Conservation (phyloP, 1,284 basidiomycete genomes). For the Ganoderma boninense region DNA sequence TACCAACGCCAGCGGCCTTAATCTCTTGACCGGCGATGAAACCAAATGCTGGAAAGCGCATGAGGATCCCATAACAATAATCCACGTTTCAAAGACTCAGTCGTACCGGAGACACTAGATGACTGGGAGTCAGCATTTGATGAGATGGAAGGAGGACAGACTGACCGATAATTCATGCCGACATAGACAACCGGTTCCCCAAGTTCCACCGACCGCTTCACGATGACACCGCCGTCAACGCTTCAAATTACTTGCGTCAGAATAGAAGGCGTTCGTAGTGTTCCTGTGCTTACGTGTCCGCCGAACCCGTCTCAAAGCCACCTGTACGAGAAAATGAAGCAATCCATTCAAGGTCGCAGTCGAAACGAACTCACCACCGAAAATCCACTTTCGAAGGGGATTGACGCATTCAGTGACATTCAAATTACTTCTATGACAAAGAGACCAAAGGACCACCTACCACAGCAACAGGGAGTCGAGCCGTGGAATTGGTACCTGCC, state of each 20-base stretch:
- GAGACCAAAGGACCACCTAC: not conserved
- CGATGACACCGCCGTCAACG: conserved; percentile 41
- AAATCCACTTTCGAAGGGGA: conserved; percentile 54
- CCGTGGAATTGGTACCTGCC: conserved; percentile 14
- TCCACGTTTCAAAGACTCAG: not conserved
- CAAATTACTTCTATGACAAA: not conserved
- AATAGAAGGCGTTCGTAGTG: too few relatives aligned
- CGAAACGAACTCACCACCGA: conserved; percentile 50
- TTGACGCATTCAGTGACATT: not conserved
- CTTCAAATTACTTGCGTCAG: conserved; percentile 19
- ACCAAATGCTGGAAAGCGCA: conserved; percentile 14
- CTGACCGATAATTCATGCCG: conserved; percentile 29
- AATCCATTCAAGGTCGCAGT: not conserved
- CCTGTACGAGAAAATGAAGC: conserved; percentile 22
- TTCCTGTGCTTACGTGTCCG: conserved; percentile 2
- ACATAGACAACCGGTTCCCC: conserved; percentile 37
- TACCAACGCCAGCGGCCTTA: conserved; percentile 56
- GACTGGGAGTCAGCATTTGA: not conserved
- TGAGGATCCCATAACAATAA: not conserved
- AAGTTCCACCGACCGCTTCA: conserved; percentile 45
- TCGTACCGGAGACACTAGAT: conserved; percentile 7
- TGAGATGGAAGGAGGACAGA: not conserved
- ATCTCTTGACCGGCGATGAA: conserved; percentile 49
- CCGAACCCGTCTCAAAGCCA: conserved; percentile 39
- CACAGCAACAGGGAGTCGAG: conserved; percentile 22